Percentiles rank a stretch among this genome's conserved stretches.
phyloP scores from a whole-genome alignment of 2,329 filamentous ascomycete genomes.

The Claviceps monticola region DNA sequence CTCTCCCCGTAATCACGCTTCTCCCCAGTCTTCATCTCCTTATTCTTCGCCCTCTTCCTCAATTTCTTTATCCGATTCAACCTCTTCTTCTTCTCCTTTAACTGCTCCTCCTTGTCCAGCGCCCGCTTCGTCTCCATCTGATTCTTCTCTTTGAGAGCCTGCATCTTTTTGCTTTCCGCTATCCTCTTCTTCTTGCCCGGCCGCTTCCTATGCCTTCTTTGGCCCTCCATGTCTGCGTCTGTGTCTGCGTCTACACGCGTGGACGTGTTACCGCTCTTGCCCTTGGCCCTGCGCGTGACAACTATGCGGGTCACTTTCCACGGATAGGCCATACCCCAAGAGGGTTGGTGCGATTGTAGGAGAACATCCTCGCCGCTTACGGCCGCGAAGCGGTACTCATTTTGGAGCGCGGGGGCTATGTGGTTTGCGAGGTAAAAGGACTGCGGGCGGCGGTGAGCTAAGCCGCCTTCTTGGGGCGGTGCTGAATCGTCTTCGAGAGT shows the following conservation, averaged over 20 bases:
- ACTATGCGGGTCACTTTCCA: conserved; percentile 35
- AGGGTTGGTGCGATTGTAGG: conserved; percentile 25
- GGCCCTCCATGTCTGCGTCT: neutral
- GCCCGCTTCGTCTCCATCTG: conserved; percentile 24
- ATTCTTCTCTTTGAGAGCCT: conserved; percentile 26
- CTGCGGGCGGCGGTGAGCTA: conserved; percentile 24
- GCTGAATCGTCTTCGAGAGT: conserved; percentile 31
- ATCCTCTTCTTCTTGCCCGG: conserved; percentile 48
- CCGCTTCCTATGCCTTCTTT: conserved; percentile 24
- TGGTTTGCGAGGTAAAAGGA: conserved; percentile 35
- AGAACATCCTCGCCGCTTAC: conserved; percentile 39
- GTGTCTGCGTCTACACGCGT: conserved; percentile 7
- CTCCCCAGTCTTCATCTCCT: conserved; percentile 34
- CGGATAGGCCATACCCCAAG: conserved; percentile 46
- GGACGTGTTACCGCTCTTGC: neutral
- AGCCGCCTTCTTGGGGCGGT: conserved; percentile 21
- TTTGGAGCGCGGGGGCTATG: conserved; percentile 22
- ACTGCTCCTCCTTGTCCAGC: conserved; percentile 38
- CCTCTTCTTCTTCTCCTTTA: conserved; percentile 48
- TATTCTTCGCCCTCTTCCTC: conserved; percentile 43
- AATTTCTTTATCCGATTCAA: conserved; percentile 47
- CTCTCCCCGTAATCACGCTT: neutral
- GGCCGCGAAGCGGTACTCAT: conserved; percentile 31
- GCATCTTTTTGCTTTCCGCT: conserved; percentile 30
- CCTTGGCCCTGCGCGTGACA: conserved; percentile 16